Evolutionary conservation across 495 filamentous ascomycete genomes (phyloP).

Genomic region (Rhypophila decipiens): DNA sequence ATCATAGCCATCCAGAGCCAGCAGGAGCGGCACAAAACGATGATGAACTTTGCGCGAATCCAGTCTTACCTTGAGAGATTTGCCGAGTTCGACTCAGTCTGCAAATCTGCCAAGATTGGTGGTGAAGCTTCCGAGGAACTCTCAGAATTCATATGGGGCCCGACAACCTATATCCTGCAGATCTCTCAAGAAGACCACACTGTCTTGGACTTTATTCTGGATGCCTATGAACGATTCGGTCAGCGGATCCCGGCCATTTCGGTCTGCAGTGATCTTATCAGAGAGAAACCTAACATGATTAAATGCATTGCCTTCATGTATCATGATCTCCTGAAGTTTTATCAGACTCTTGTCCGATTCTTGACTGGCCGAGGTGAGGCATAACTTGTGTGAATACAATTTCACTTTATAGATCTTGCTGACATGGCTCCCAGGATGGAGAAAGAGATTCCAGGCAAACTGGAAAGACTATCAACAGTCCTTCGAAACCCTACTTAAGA

Average conservation of each 20-base stretch:
- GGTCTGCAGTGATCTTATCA: constrained; percentile 28
- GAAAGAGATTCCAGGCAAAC: constrained; percentile 22
- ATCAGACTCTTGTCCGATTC: constrained; percentile 28
- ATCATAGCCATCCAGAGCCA: constrained; percentile 29
- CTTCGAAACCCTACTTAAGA: constrained; percentile 28
- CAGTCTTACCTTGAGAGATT: constrained; percentile 36
- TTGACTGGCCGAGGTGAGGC: constrained; percentile 19
- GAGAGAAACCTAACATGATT: constrained; percentile 18
- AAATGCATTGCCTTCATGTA: constrained; percentile 32
- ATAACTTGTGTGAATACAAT: neutral
- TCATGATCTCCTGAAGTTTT: constrained; percentile 41
- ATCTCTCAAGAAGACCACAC: constrained; percentile 23
- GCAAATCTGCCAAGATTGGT: constrained; percentile 34
- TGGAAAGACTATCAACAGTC: constrained; percentile 36
- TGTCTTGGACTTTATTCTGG: constrained; percentile 34
- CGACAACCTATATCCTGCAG: constrained; percentile 25
- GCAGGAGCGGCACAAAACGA: constrained; percentile 23
- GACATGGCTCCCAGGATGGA: neutral
- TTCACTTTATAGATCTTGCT: neutral
- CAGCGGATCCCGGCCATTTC: constrained; percentile 30
- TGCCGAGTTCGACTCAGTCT: constrained; percentile 25
- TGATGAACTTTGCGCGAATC: constrained; percentile 32
- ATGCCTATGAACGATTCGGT: constrained; percentile 37
- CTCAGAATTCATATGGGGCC: constrained; percentile 37
- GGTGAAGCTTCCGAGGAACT: constrained; percentile 21